phyloP scores from a whole-genome alignment of 257 asterid species.

The Nicotiana tabacum region DNA sequence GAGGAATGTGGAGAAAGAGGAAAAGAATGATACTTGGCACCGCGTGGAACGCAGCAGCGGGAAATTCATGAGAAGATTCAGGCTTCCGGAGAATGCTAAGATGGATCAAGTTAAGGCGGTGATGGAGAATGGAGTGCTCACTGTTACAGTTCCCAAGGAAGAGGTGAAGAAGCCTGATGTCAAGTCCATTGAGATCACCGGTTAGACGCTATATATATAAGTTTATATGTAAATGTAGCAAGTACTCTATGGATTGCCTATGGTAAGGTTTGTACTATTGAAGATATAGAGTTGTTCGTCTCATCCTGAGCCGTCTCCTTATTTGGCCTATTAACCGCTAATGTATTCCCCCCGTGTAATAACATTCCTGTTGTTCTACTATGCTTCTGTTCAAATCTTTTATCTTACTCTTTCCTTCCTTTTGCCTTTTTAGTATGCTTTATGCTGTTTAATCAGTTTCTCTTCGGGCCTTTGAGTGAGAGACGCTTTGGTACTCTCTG shows the following conservation, averaged over 20 bases:
- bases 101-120: conserved; percentile 5
- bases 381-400: too few species aligned
- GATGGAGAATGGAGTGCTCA: conserved; percentile 17
- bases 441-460: too few species aligned
- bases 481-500: too few species aligned
- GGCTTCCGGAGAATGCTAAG: conserved; percentile 20
- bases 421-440: too few species aligned
- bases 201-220: background rate
- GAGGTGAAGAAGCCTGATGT: conserved; percentile 17
- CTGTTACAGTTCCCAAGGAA: conserved; percentile 15
- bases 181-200: conserved; percentile 10
- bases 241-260: background rate
- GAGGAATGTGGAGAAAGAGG: conserved; percentile 16
- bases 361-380: background rate
- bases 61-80: conserved; percentile 12
- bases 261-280: background rate
- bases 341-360: background rate
- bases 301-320: background rate
- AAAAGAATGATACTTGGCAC: conserved; percentile 18
- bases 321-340: background rate
- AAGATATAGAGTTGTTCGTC: background rate
- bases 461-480: too few species aligned
- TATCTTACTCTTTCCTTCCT: too few species aligned
- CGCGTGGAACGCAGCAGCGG: conserved; percentile 15
- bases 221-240: background rate